Base-by-base conservation (phyloP, 148 eudicot genomes). In the Rhododendron griersonianum region DNA sequence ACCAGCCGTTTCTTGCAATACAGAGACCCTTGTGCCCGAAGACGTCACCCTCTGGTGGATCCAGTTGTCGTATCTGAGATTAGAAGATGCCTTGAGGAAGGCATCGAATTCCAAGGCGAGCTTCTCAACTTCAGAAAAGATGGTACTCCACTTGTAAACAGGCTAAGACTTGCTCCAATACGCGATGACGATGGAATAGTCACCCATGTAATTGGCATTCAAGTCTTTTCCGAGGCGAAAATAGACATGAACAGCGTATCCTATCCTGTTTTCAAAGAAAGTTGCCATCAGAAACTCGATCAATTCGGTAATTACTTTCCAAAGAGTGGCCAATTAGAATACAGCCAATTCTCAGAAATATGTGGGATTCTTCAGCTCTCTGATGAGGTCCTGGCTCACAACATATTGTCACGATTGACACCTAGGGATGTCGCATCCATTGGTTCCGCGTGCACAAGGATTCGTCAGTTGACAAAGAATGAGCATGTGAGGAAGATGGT, bases 121-220 rank as follows among this genome's bases (percentile, higher is more conserved):
- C 93, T 96, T 75, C 95, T 96, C 55, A 96, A 96, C 91, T 96
- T 96, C 92, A 87, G 94, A 69, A 96, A 96, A 86, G 98, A 96
- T 74, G 98, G 98, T 9, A 92, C 96, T 83, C 98, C 98, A 4
- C 23, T 96, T 84, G 89, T 96, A 74, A 96, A 94, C 86, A 88
- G 94, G 86, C 88, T 96, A 53, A 85, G 96, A 87, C 95, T 96
- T 55, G 89, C 92, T 16, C 98, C 96, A 3, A 96, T 96, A 83
- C 93, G 88, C 51, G 91, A 88, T 11, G 96, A 96, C 57, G 96
- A 93, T 84, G 98, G 96, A 13, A 84, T 88, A 37, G 89, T 96
- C 25, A 94, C 98, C 0, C 98, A 96, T 80, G 86, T 96, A 15
- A 94, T 96, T n/a, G 98, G 96, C 6, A 93, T 96, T 65, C 98